These are phyloP conservation scores for Crithidia thermophila DNA, from an alignment of 208 protist genomes.

Conservation along the genomic window DNA sequence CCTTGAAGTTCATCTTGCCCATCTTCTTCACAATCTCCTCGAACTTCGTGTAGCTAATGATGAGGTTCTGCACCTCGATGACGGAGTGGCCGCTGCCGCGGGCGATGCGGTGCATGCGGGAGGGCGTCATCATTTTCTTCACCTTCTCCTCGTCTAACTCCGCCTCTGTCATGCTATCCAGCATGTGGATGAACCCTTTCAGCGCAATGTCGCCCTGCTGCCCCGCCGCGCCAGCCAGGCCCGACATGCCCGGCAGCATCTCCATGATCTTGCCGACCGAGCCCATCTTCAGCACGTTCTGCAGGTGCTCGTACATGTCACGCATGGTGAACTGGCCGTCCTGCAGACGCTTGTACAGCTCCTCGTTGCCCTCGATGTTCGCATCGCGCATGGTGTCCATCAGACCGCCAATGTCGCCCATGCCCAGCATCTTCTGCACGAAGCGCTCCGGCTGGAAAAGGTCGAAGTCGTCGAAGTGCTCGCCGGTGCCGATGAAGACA, in stretches of 20 bases:
- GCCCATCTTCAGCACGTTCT: conserved; percentile 95
- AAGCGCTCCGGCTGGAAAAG: conserved; percentile 89
- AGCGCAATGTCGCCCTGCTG: conserved; percentile 77
- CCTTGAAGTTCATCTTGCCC: conserved; percentile 92
- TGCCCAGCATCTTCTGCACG: conserved; percentile 94
- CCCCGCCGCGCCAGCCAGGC: conserved; percentile 55
- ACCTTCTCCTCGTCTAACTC: conserved; percentile 92
- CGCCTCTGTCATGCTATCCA: conserved; percentile 96
- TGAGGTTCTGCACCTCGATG: conserved; percentile 79
- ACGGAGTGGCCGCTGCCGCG: conserved; percentile 82
- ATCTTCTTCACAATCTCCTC: conserved; percentile 92
- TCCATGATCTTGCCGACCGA: conserved; percentile 94
- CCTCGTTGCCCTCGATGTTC: conserved; percentile 83
- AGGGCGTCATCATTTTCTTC: conserved; percentile 91
- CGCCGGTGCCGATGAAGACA: conserved; percentile 98
- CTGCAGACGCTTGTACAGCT: conserved; percentile 90
- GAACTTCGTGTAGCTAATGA: conserved; percentile 84
- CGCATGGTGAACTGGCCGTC: conserved; percentile 95
- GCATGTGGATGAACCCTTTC: conserved; percentile 95
- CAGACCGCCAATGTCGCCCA: conserved; percentile 95
- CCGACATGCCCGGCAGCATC: conserved; percentile 93
- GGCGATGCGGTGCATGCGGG: conserved; percentile 84
- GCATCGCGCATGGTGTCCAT: conserved; percentile 94
- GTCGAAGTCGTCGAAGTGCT: conserved; percentile 98
- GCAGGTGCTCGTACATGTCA: conserved; percentile 97